Evolutionary conservation across 1,284 basidiomycete species (phyloP).

Genomic region (Cutaneotrichosporon cyanovorans): DNA sequence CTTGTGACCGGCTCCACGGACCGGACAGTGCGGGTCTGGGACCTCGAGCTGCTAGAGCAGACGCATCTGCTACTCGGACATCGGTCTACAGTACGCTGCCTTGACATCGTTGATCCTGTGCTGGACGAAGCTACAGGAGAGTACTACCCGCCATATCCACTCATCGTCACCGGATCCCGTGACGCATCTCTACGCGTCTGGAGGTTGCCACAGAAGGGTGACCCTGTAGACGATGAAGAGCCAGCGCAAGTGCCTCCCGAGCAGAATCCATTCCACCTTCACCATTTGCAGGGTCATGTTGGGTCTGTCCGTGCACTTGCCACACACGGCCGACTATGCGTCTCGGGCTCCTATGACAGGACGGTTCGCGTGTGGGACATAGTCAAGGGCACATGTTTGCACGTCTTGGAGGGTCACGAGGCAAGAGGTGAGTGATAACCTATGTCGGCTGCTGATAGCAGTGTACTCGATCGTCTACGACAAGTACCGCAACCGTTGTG

Average conservation of each 20-base stretch:
- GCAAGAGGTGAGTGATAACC: conserved; percentile 63
- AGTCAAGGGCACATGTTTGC: conserved; percentile 72
- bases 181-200: conserved; percentile 85
- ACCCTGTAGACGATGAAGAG: conserved; percentile 51
- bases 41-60: conserved; percentile 66
- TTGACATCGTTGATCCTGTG: conserved; percentile 48
- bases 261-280: conserved; percentile 82
- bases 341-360: conserved; percentile 92
- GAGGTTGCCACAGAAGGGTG: conserved; percentile 71
- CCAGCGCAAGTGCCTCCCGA: conserved; percentile 40
- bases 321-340: conserved; percentile 74
- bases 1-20: conserved; percentile 91
- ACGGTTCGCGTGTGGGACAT: conserved; percentile 92
- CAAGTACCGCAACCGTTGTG: conserved; percentile 71
- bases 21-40: conserved; percentile 89
- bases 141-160: conserved; percentile 51
- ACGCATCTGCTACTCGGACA: conserved; percentile 89
- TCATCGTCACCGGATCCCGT: conserved; percentile 88
- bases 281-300: conserved; percentile 76
- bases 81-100: conserved; percentile 69
- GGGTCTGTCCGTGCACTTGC: conserved; percentile 88
- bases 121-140: conserved; percentile 43
- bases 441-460: conserved; percentile 36
- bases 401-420: conserved; percentile 74
- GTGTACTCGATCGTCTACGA: conserved; percentile 89